Evolutionary conservation across 352 stramenopile species (phyloP).

Genomic region (Blastocystis hominis): DNA sequence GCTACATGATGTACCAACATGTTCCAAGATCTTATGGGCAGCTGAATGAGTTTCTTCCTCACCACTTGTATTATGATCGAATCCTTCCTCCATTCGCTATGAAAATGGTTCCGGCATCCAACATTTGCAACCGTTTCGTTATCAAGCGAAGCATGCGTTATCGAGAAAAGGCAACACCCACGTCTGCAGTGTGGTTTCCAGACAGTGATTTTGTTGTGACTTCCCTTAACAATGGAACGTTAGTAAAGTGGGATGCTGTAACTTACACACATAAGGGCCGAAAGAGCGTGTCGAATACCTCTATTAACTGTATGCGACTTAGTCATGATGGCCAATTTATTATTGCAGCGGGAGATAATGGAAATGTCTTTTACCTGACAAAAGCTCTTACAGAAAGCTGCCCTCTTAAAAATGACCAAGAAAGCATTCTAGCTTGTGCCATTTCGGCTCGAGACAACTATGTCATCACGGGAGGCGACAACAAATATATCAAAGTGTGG

Average conservation of each 20-base stretch:
- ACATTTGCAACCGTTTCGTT: constrained; percentile 36
- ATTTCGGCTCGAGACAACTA: constrained; percentile 48
- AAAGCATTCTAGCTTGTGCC: constrained; percentile 32
- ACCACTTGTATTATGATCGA: constrained; percentile 39
- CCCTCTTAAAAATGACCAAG: not conserved
- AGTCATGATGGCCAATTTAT: constrained; percentile 24
- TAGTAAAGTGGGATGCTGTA: constrained; percentile 43
- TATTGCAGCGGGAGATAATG: constrained; percentile 14
- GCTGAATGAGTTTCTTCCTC: constrained; percentile 48
- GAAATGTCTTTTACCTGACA: constrained; percentile 13
- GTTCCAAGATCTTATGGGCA: not conserved
- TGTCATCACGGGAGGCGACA: constrained; percentile 43
- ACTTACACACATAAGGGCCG: not conserved
- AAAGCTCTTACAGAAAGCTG: not conserved
- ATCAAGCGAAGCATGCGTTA: constrained; percentile 37
- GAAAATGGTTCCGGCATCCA: constrained; percentile 6
- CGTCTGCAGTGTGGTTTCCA: constrained; percentile 19
- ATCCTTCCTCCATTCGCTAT: constrained; percentile 9
- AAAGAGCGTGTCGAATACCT: constrained; percentile 24
- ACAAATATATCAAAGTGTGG: constrained; percentile 26
- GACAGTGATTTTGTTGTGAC: constrained; percentile 29
- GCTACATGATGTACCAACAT: constrained; percentile 43
- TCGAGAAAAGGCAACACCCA: not conserved
- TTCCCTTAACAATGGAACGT: constrained; percentile 1
- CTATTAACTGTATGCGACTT: constrained; percentile 37